Evolutionary conservation across 176 grass and related monocot species (phyloP), one percentile per base, ranked within the genome.

Genomic region (Thalia dealbata): DNA sequence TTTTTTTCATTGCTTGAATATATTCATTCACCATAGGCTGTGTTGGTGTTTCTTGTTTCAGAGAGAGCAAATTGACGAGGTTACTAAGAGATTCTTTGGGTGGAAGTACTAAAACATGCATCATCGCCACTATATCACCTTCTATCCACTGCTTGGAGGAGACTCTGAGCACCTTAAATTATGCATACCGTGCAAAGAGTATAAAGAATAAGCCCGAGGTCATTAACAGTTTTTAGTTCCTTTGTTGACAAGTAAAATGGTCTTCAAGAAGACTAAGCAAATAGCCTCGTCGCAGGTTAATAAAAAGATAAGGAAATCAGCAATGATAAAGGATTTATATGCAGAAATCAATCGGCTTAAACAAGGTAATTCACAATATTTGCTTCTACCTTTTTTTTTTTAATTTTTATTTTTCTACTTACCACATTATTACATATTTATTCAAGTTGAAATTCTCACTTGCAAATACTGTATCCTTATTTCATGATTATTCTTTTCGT

Each of bases 201-300:
- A 99, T 99, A 30, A 99, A 88, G 77, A 99, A 99, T 78, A 99
- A 90, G 75, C 95, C 95, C 51, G 95, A 99, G 95, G 95, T 97
- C 58, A 64, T 38, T 78, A 29, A 71, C 27, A 48, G 16, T 25
- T 78, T 66, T 42, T 28, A 65, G 59, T 61, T 73, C 54, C 79
- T 66, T 38, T 66, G 21, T 70, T n/a, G 21, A 28, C 4, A 38
- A 50, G 18, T 29, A 25, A 32, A 3, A 50, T 6, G 35, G 50
- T 41, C 15, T 65, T 32, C 61, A 44, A 51, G 23, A 60, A 51
- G 35, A 23, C 65, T 80, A 55, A 87, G 58, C 78, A 80, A 21
- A 6, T 74, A 7, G 30, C 22, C 35, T 25, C 52, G 80, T 75
- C 76, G 43, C 64, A 99, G 95, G 73, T 99, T 81, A 99, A 99